Percentiles rank a stretch among this genome's conserved stretches.
These are phyloP conservation scores for Coffea eugenioides DNA, from an alignment of 257 asterid species.

Conservation along the genomic window DNA sequence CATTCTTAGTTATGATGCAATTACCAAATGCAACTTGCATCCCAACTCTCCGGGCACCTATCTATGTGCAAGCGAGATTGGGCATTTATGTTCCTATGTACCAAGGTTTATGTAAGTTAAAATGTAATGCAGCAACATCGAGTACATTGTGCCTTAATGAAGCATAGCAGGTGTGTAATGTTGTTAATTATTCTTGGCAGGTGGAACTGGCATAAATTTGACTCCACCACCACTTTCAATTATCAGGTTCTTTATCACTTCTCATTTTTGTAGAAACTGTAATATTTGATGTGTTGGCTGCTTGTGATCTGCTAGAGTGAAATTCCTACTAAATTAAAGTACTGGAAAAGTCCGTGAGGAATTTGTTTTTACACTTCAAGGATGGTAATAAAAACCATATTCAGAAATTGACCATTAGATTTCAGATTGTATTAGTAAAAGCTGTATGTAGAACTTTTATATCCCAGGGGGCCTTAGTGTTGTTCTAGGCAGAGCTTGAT, in stretches of 20 bases:
- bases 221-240: slow-evolving; percentile 89
- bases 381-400: not conserved
- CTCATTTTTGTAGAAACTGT: not conserved
- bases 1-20: no score
- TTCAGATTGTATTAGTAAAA: not conserved
- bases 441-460: not conserved
- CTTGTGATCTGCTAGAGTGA: not conserved
- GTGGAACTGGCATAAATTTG: slow-evolving; percentile 94
- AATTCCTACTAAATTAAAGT: not conserved
- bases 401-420: not conserved
- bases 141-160: not conserved
- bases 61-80: not conserved
- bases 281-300: not conserved
- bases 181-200: slow-evolving; percentile 38
- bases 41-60: no score
- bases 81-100: no score
- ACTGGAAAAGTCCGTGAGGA: not conserved
- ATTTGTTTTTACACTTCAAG: no score
- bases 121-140: no score
- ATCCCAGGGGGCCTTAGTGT: not conserved
- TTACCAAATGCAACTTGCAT: no score
- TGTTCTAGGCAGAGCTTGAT: not conserved
- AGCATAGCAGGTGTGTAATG: slow-evolving; percentile 14
- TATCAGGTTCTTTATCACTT: slow-evolving; percentile 45
- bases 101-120: no score